These are phyloP conservation scores for Terfezia claveryi DNA, from an alignment of 495 filamentous ascomycete species.

Conservation along the genomic window DNA sequence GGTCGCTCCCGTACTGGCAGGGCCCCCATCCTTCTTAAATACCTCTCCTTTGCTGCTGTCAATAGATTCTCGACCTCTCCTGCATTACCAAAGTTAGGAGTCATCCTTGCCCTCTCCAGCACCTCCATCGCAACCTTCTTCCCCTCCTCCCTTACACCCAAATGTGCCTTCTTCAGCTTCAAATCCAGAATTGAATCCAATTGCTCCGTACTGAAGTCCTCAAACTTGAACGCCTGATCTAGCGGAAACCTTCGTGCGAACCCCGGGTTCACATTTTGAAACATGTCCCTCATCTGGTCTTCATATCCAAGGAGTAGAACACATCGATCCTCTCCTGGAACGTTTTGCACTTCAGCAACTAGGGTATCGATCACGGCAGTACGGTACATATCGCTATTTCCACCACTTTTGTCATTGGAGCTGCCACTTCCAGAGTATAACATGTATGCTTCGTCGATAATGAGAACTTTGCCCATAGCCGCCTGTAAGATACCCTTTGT, in stretches of 20 bases:
- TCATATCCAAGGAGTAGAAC: constrained; percentile 59
- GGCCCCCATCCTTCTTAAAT: constrained; percentile 27
- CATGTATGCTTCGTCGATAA: constrained; percentile 58
- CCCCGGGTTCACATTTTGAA: constrained; percentile 60
- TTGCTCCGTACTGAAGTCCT: constrained; percentile 21
- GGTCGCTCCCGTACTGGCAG: background rate
- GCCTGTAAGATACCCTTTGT: constrained; percentile 49
- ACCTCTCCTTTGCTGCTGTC: constrained; percentile 33
- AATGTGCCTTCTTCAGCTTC: constrained; percentile 29
- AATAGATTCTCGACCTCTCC: constrained; percentile 46
- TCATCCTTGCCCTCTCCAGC: constrained; percentile 30
- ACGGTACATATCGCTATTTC: constrained; percentile 31
- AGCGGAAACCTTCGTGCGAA: constrained; percentile 47
- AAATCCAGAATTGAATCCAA: constrained; percentile 20
- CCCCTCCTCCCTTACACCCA: constrained; percentile 24
- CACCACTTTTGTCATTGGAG: background rate
- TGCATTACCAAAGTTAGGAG: constrained; percentile 38
- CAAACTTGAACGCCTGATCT: constrained; percentile 33
- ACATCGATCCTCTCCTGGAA: constrained; percentile 55
- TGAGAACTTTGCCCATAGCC: constrained; percentile 46
- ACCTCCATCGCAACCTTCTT: constrained; percentile 28
- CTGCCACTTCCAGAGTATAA: constrained; percentile 18
- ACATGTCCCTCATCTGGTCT: constrained; percentile 56
- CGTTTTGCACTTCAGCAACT: constrained; percentile 62
- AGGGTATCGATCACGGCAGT: constrained; percentile 53